Base-by-base conservation (phyloP, 257 asterid species). In the Solanum appendiculatum region DNA sequence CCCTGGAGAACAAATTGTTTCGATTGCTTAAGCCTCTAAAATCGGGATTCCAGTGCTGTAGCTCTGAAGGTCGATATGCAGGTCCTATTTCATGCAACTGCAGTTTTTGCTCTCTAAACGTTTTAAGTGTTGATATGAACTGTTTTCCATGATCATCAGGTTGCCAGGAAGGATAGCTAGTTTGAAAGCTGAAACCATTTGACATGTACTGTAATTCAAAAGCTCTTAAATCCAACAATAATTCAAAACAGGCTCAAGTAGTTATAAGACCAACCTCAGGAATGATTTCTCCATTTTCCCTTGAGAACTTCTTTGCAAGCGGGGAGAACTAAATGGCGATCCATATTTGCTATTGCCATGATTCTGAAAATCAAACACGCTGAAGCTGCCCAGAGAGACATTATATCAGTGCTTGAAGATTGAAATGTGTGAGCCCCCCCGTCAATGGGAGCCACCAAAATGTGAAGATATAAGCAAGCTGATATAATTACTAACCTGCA, bases 261-360 rank as follows among this genome's bases (percentile, higher is more conserved):
- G 20, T 81, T 39, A 10, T 29, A 27, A 66, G 46, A 70, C 34
- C 14, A 46, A 97, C 99, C 99, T 95, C 90, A 97, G 86, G 91
- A 93, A 96, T 16, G 99, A 97, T 89, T 97, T 97, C 85, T 97
- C 99, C 98, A 97, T 92, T 92, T 97, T 97, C 80, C 99, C 99
- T 90, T 97, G 99, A 39, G 98, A 95, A 90, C 99, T 97, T 92
- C 99, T 94, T 91, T 88, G 92, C 25, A 86, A 85, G 48, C 89
- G 88, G 82, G 92, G 85, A 16, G 96, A 87, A 90, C 91, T 90
- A 85, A 88, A 94, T 15, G 97, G 97, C 1, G 99, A 95, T 68
- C 95, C 99, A 70, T 97, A 97, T 89, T 91, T 92, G 85, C 73
- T 87, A 90, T 97, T 97, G 39, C 99, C 99, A 66, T 97, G 98